Percentiles rank a stretch among this genome's conserved stretches.
phyloP scores from a whole-genome alignment of 495 filamentous ascomycete genomes.

The Lichina pygmaea region DNA sequence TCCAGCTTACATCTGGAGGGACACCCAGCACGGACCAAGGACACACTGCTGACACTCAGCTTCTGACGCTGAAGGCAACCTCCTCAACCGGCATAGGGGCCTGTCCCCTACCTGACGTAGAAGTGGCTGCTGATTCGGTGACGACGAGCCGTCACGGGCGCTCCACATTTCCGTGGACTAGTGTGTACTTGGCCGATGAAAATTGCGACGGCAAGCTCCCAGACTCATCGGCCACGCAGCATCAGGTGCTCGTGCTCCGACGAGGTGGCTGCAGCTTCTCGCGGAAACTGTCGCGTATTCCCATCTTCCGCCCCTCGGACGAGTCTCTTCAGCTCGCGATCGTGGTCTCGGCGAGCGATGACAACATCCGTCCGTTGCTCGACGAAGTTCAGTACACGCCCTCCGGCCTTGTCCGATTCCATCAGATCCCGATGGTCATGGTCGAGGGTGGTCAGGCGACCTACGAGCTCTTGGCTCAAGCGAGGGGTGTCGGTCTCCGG shows the following conservation, averaged over 20 bases:
- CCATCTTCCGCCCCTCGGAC: constrained; percentile 35
- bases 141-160: too few species aligned
- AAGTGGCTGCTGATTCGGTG: constrained; percentile 21
- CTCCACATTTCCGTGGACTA: constrained; percentile 28
- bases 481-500: constrained; percentile 39
- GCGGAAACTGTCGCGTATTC: constrained; percentile 61
- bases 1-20: constrained; percentile 3
- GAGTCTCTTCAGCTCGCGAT: constrained; percentile 51
- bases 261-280: constrained; percentile 70
- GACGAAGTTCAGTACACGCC: constrained; percentile 49
- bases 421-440: constrained; percentile 65
- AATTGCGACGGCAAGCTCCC: constrained; percentile 38
- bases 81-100: constrained; percentile 51
- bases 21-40: not conserved
- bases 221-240: constrained; percentile 26
- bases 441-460: constrained; percentile 47
- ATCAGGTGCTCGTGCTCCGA: constrained; percentile 61
- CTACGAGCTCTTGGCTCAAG: constrained; percentile 30
- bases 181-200: constrained; percentile 41
- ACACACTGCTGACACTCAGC: not conserved
- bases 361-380: constrained; percentile 37
- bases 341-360: constrained; percentile 28
- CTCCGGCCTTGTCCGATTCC: constrained; percentile 39
- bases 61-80: constrained; percentile 27
- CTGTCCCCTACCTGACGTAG: constrained; percentile 40